Base-by-base conservation (phyloP, 257 asterid genomes). In the Paraleonurus japonicus region DNA sequence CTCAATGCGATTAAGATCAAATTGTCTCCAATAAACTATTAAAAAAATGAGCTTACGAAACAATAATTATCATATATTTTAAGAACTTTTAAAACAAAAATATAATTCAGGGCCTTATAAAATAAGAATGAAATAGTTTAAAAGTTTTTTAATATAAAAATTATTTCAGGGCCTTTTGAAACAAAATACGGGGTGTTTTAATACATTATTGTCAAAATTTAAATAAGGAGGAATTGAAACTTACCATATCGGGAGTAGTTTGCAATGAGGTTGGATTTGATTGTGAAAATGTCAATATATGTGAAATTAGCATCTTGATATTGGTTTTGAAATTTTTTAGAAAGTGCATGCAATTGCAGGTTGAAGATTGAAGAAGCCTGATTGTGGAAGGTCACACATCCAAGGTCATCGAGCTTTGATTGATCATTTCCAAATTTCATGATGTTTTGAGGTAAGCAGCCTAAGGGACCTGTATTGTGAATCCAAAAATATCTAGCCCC, bases 391-490 rank as follows among this genome's bases (percentile, higher is more conserved):
- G 71, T 83, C 16, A 95, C 97, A 70, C 99, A 95, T 72, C 98
- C 98, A 4, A 92, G 85, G 81, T 84, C 98, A n/a, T 95, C 99
- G 55, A 95, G 88, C 88, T 87, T 92, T 5, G 96, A 81, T 17
- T 87, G 75, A 51, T 95, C 98, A 7, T 75, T 81, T 57, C 98
- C 99, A 50, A 92, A 95, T 77, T 85, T 92, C 1, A 83, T 96
- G 24, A 92, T 81, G 67, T 89, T 92, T 33, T 89, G 98, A 64
- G 97, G 81, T 74, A 95, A 84, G 89, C 99, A 95, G 22, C 98
- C 98, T 1, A 95, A 84, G 9, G 99, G 99, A 17, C 95, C 98
- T 11, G 98, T 92, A 80, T 92, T 92, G 72, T 92, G 98, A 70
- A 95, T 86, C 98, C 99, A 95, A 58, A 89, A 95, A 64, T 83